These are phyloP conservation scores for Phytophthora tentaculata DNA, from an alignment of 352 stramenopile genomes.

Conservation along the genomic window DNA sequence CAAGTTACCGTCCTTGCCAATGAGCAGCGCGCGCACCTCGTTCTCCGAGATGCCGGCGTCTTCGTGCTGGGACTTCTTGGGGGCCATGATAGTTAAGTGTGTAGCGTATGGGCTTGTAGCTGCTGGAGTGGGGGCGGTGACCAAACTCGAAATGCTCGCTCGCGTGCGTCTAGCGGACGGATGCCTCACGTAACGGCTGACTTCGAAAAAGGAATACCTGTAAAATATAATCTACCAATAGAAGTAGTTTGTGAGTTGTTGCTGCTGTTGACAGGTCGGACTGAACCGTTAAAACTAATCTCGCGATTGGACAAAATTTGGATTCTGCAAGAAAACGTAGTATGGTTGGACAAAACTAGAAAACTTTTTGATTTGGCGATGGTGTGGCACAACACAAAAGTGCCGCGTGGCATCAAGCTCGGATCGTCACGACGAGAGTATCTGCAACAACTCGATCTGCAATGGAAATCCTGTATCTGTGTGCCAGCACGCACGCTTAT, in stretches of 20 bases:
- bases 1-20: conserved; percentile 82
- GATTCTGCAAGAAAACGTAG: not conserved
- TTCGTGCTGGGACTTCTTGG: conserved; percentile 61
- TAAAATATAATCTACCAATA: conserved; percentile 8
- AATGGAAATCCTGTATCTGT: not conserved
- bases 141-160: conserved; percentile 44
- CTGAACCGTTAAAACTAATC: conserved; percentile 21
- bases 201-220: conserved; percentile 23
- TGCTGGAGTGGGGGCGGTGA: conserved; percentile 20
- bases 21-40: conserved; percentile 83
- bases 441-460: conserved; percentile 11
- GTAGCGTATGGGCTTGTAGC: conserved; percentile 1
- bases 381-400: conserved; percentile 15
- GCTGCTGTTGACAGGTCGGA: conserved; percentile 9
- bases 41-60: conserved; percentile 76
- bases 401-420: conserved; percentile 36
- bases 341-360: conserved; percentile 16
- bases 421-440: conserved; percentile 30
- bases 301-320: conserved; percentile 12
- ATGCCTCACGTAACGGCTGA: conserved; percentile 14
- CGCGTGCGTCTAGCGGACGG: conserved; percentile 24
- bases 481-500: not conserved
- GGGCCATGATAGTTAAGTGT: conserved; percentile 47
- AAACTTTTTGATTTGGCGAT: too few species aligned
- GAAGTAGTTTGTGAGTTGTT: too few species aligned